Percentiles rank a stretch among this genome's conserved stretches.
Evolutionary conservation across 257 asterid species (phyloP).

Genomic region (Jaltomata sinuosa): DNA sequence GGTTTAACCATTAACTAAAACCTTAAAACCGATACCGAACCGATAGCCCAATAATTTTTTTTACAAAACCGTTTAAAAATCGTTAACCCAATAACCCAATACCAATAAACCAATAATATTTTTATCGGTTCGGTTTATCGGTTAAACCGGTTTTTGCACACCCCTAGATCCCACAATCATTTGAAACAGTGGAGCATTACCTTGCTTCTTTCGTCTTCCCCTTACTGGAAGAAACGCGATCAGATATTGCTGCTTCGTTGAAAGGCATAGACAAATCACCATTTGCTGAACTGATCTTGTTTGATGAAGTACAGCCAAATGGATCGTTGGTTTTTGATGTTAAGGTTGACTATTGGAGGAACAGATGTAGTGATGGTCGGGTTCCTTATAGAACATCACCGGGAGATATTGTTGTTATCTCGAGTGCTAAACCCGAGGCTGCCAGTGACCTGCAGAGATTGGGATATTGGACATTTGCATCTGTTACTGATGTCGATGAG

Average conservation of each 20-base stretch:
- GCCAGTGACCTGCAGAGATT: slow-evolving; percentile 11
- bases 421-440: slow-evolving; percentile 18
- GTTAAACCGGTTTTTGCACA: too few relatives aligned
- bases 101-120: too few relatives aligned
- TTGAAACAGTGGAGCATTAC: slow-evolving; percentile 24
- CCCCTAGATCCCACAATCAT: slow-evolving; percentile 35
- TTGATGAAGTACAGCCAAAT: not conserved
- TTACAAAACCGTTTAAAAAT: too few relatives aligned
- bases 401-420: slow-evolving; percentile 33
- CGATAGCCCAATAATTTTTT: too few relatives aligned
- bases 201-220: slow-evolving; percentile 34
- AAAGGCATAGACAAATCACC: slow-evolving; percentile 32
- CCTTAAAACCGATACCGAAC: too few relatives aligned
- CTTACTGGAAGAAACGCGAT: slow-evolving; percentile 49
- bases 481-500: slow-evolving; percentile 20
- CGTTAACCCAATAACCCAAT: too few relatives aligned
- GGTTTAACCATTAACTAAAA: too few relatives aligned
- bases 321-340: not conserved
- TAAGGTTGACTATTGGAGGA: slow-evolving; percentile 26
- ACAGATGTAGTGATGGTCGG: slow-evolving; percentile 18
- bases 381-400: slow-evolving; percentile 37
- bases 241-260: slow-evolving; percentile 32
- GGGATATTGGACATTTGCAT: slow-evolving; percentile 31
- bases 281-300: slow-evolving; percentile 25
- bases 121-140: too few relatives aligned